Conservation (phyloP, 768 basidiomycete species). For the Xerocomus brunneocitrinus region DNA sequence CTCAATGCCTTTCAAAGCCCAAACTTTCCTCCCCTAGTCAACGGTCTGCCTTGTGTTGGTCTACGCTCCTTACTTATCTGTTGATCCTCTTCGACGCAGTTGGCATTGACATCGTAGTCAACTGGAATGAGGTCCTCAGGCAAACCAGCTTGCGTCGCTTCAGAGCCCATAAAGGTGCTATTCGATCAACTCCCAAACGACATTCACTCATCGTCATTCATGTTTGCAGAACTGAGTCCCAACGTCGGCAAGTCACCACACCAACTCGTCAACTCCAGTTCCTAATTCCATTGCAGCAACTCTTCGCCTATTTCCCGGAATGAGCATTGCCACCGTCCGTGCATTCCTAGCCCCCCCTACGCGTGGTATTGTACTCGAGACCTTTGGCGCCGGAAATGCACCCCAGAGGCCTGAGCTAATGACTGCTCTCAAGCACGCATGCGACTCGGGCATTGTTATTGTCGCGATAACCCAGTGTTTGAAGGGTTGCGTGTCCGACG, state of each 20-base stretch:
- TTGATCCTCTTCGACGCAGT: constrained; percentile 39
- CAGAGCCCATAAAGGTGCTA: constrained; percentile 68
- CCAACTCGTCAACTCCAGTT: constrained; percentile 2
- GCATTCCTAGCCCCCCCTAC: constrained; percentile 74
- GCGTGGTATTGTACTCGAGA: constrained; percentile 82
- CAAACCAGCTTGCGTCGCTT: constrained; percentile 79
- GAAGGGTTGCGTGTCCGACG: constrained; percentile 80
- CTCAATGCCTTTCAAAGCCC: constrained; percentile 82
- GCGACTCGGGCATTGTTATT: constrained; percentile 77
- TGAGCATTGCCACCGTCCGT: constrained; percentile 65
- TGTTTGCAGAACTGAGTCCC: constrained; percentile 63
- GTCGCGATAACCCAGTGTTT: constrained; percentile 91
- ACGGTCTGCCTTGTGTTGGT: constrained; percentile 42
- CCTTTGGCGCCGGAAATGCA: constrained; percentile 91
- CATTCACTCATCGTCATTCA: constrained; percentile 9
- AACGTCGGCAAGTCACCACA: constrained; percentile 60
- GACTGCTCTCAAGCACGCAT: constrained; percentile 73
- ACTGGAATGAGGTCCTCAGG: constrained; percentile 84
- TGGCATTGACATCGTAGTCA: constrained; percentile 84
- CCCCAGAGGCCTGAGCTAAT: constrained; percentile 77
- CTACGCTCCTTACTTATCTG: constrained; percentile 3
- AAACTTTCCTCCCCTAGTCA: constrained; percentile 77
- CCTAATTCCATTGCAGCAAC: constrained; percentile 48
- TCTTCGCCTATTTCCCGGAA: constrained; percentile 84
- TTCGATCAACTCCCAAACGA: neutral